Evolutionary conservation across 179 eudicot genomes (phyloP).

Genomic region (Camellia oleifera): DNA sequence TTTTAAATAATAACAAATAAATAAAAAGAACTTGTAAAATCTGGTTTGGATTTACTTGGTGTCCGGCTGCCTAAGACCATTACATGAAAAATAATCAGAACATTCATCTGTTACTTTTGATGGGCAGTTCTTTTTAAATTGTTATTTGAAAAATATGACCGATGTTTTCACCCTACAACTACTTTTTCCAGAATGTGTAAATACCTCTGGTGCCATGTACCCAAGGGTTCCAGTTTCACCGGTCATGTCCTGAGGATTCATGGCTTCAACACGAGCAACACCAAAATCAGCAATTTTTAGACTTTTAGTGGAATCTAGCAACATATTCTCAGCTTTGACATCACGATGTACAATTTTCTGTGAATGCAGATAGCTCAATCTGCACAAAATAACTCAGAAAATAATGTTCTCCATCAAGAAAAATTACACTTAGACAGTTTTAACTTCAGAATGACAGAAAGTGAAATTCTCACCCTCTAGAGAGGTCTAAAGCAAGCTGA

Average conservation of each 20-base stretch:
- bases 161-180: not conserved
- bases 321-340: constrained; percentile 92
- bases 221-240: constrained; percentile 96
- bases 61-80: not conserved
- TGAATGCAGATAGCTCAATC: constrained; percentile 81
- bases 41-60: not conserved
- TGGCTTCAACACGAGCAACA: constrained; percentile 97
- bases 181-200: not conserved
- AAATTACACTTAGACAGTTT: not conserved
- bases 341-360: constrained; percentile 94
- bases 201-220: constrained; percentile 95
- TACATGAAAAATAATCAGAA: not conserved
- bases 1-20: too few species aligned
- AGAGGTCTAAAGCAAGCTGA: constrained; percentile 82
- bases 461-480: constrained; percentile 64
- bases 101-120: not conserved
- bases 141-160: not conserved
- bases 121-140: not conserved
- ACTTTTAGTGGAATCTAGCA: constrained; percentile 54
- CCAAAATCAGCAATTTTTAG: constrained; percentile 95
- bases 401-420: not conserved
- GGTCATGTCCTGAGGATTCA: constrained; percentile 89
- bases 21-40: not conserved
- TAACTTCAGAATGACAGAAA: not conserved
- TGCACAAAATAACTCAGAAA: constrained; percentile 20